phyloP scores from a whole-genome alignment of 495 filamentous ascomycete genomes.

The Daldinia grandis region DNA sequence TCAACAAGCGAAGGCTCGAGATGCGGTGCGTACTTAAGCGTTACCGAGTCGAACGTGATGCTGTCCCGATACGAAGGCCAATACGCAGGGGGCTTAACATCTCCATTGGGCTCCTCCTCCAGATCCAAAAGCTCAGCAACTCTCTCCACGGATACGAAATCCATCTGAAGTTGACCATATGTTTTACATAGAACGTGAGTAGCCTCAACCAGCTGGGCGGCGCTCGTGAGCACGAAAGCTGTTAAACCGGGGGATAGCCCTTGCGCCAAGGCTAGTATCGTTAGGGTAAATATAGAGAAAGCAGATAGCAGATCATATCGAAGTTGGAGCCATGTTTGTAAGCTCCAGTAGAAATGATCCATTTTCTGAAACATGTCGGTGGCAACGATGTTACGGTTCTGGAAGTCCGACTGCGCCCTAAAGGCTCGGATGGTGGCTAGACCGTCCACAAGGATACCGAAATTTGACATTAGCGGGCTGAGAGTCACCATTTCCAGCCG shows the following conservation, averaged over 20 bases:
- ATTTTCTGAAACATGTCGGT: conserved; percentile 88
- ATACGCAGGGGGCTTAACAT: conserved; percentile 70
- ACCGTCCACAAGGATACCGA: conserved; percentile 80
- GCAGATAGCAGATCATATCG: conserved; percentile 78
- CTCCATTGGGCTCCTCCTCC: conserved; percentile 74
- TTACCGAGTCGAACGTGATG: conserved; percentile 78
- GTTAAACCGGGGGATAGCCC: conserved; percentile 74
- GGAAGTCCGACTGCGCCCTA: conserved; percentile 75
- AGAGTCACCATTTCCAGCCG: conserved; percentile 85
- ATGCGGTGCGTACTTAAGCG: conserved; percentile 78
- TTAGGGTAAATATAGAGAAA: conserved; percentile 73
- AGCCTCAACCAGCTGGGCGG: conserved; percentile 67
- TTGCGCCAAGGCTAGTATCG: conserved; percentile 72
- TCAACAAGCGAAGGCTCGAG: conserved; percentile 72
- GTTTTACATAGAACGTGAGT: conserved; percentile 77
- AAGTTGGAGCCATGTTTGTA: conserved; percentile 82
- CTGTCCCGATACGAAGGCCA: conserved; percentile 76
- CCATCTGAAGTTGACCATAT: conserved; percentile 87
- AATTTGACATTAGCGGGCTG: conserved; percentile 84
- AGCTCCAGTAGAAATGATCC: conserved; percentile 91
- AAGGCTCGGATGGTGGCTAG: conserved; percentile 83
- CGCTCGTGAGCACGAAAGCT: conserved; percentile 76
- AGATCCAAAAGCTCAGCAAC: conserved; percentile 79
- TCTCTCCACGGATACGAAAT: conserved; percentile 86
- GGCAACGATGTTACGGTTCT: conserved; percentile 74